These are phyloP conservation scores for Hypoxylon sp. DNA, from an alignment of 2,329 filamentous ascomycete species.

Conservation along the genomic window DNA sequence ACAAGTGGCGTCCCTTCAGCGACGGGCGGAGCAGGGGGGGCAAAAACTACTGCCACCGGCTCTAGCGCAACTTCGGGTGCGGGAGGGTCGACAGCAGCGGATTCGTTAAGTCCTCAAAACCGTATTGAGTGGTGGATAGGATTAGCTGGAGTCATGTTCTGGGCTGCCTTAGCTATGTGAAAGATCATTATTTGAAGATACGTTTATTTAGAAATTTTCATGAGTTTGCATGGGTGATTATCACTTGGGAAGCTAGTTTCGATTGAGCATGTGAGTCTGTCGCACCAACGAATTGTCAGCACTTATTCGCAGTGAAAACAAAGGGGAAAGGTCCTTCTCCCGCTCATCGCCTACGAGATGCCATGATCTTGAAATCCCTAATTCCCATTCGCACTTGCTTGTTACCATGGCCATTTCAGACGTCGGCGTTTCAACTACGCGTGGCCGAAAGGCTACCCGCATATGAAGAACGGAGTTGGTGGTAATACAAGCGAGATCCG, in stretches of 20 bases:
- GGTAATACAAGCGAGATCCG: neutral
- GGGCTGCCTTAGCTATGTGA: constrained; percentile 7
- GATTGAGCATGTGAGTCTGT: neutral
- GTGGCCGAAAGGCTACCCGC: neutral
- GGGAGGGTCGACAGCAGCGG: constrained; percentile 5
- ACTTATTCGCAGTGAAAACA: neutral
- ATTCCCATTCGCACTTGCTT: neutral
- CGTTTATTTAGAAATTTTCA: neutral
- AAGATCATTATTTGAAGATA: constrained; percentile 4
- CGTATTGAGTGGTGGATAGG: constrained; percentile 21
- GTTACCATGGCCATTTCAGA: neutral
- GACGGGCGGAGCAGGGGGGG: neutral
- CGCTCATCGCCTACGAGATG: too few species aligned
- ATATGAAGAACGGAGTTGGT: neutral
- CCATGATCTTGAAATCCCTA: neutral
- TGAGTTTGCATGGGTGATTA: constrained; percentile 14
- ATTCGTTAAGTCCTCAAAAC: constrained; percentile 16
- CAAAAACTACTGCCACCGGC: neutral
- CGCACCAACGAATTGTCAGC: neutral
- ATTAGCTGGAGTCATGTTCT: constrained; percentile 14
- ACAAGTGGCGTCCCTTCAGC: constrained; percentile 1
- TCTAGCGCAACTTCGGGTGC: constrained; percentile 15
- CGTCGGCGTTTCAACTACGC: neutral
- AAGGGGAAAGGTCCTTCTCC: neutral
- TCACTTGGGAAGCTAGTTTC: neutral